Conservation (phyloP, 257 asterid species). For the Orobanche coerulescens region DNA sequence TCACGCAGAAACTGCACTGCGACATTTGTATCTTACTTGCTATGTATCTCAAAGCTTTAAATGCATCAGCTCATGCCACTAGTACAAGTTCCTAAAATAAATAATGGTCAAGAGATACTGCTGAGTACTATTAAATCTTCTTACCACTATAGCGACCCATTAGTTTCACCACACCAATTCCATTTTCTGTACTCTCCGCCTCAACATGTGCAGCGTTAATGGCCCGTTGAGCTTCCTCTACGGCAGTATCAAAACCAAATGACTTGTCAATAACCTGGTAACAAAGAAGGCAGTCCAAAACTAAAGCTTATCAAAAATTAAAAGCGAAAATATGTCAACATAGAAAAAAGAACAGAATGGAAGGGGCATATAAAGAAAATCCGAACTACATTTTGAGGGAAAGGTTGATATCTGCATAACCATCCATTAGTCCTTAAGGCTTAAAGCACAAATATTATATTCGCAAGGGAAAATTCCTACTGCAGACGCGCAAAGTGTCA, state of each 20-base stretch:
- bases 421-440: slow-evolving; percentile 3
- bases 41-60: neutral
- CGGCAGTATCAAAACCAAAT: slow-evolving; percentile 2
- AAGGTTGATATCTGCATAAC: neutral
- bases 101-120: neutral
- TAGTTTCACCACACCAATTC: neutral
- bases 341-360: neutral
- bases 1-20: no score
- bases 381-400: no score
- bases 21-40: no score
- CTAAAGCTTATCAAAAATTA: slow-evolving; percentile 6
- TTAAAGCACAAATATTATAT: neutral
- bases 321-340: slow-evolving; percentile 7
- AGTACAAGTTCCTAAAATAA: neutral
- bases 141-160: slow-evolving; percentile 4
- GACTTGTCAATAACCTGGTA: neutral
- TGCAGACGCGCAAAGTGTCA: no score
- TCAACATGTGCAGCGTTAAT: neutral
- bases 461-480: no score
- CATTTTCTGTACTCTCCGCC: neutral
- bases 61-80: neutral
- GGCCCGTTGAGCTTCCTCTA: slow-evolving; percentile 1
- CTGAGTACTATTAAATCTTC: neutral
- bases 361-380: no score
- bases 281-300: neutral